A percentile compares a stretch with the other conserved stretches of the same genome.
These are phyloP conservation scores for Clonostachys rosea DNA, from an alignment of 2,329 filamentous ascomycete genomes.

Conservation along the genomic window DNA sequence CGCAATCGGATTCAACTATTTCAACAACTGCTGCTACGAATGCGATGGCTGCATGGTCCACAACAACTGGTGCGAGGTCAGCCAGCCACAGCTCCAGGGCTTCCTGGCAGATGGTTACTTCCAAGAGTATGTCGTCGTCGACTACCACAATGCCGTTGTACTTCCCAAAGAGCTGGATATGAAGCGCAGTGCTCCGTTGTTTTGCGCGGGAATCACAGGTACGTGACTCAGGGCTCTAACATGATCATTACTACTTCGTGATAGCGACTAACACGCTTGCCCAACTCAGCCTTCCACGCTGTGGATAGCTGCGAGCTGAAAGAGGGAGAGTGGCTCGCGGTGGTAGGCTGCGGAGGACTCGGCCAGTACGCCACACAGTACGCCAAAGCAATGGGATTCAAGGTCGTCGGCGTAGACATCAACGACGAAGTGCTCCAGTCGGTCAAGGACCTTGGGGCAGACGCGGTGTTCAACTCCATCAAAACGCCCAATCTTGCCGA, in stretches of 20 bases:
- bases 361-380: slow-evolving; percentile 40
- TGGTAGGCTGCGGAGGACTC: slow-evolving; percentile 36
- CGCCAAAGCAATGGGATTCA: slow-evolving; percentile 37
- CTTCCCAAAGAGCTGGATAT: slow-evolving; percentile 22
- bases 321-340: slow-evolving; percentile 30
- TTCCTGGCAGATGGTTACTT: slow-evolving; percentile 39
- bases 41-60: slow-evolving; percentile 40
- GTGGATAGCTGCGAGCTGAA: slow-evolving; percentile 27
- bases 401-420: slow-evolving; percentile 35
- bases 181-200: slow-evolving; percentile 30
- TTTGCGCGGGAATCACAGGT: slow-evolving; percentile 44
- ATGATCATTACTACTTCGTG: neutral
- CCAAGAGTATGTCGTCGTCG: slow-evolving; percentile 37
- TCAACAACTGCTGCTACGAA: slow-evolving; percentile 36
- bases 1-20: slow-evolving; percentile 37
- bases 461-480: slow-evolving; percentile 34
- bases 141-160: slow-evolving; percentile 34
- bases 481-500: slow-evolving; percentile 26
- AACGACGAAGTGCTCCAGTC: slow-evolving; percentile 32
- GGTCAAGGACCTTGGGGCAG: slow-evolving; percentile 30
- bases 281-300: slow-evolving; percentile 22
- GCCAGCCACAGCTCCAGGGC: slow-evolving; percentile 29
- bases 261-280: neutral
- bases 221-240: neutral
- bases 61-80: slow-evolving; percentile 31